Percentiles rank a stretch among this genome's conserved stretches.
phyloP scores from a whole-genome alignment of 495 filamentous ascomycete species.

The Choiromyces venosus region DNA sequence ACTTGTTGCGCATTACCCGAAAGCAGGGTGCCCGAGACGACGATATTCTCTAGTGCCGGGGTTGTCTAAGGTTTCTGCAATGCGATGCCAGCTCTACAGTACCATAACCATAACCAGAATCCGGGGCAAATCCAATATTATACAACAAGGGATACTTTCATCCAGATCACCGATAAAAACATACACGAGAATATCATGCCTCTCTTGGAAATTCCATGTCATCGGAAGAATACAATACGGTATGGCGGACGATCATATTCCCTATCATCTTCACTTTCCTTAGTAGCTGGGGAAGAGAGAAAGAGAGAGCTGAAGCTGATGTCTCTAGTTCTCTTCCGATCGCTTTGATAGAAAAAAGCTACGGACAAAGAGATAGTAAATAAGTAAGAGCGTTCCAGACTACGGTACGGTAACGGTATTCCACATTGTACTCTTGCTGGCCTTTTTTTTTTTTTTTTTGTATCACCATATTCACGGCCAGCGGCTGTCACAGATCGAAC shows the following conservation, averaged over 20 bases:
- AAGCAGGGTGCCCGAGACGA: conserved; percentile 4
- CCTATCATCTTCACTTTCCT: neutral
- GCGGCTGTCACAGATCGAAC: conserved; percentile 1
- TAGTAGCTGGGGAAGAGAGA: neutral
- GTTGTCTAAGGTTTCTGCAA: conserved; percentile 1
- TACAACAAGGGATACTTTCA: neutral
- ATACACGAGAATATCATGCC: neutral
- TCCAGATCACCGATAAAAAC: neutral
- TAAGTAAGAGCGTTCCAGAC: neutral
- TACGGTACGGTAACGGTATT: neutral
- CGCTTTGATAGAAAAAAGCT: neutral
- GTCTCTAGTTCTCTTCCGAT: neutral
- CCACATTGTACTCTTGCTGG: neutral
- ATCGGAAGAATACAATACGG: neutral
- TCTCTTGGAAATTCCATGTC: neutral
- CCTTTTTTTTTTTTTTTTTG: neutral
- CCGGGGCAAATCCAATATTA: conserved; percentile 1
- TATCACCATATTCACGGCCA: neutral
- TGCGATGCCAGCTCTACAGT: neutral
- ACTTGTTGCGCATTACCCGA: neutral
- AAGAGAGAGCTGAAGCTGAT: neutral
- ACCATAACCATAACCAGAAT: conserved; percentile 3
- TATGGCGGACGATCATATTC: neutral
- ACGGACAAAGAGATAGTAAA: too few species aligned
- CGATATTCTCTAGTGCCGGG: neutral